Evolutionary conservation across 306 rosid genomes (phyloP).

Genomic region (Inga leiocalycina): DNA sequence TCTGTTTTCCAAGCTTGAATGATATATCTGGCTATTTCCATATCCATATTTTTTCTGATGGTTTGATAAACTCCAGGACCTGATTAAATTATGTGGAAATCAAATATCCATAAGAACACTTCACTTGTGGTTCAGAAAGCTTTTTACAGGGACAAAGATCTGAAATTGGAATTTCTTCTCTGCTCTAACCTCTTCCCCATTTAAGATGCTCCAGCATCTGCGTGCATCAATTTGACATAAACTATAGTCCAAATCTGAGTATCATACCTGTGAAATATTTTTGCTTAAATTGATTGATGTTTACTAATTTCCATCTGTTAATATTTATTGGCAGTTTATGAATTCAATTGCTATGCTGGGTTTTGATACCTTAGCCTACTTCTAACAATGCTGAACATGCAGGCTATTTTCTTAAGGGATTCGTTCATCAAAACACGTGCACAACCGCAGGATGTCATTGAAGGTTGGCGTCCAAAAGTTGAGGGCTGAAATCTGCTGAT

Average conservation of each 20-base stretch:
- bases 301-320: not conserved
- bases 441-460: slow-evolving; percentile 75
- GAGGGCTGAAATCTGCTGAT: slow-evolving; percentile 48
- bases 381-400: slow-evolving; percentile 40
- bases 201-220: not conserved
- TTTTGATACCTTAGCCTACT: slow-evolving; percentile 2
- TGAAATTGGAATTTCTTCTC: not conserved
- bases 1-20: not conserved
- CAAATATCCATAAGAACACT: not conserved
- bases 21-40: not conserved
- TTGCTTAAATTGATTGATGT: not conserved
- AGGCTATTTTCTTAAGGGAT: slow-evolving; percentile 77
- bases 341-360: not conserved
- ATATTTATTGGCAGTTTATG: slow-evolving; percentile 3
- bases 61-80: not conserved
- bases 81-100: slow-evolving; percentile 14
- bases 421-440: slow-evolving; percentile 82
- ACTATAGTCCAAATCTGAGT: slow-evolving; percentile 6
- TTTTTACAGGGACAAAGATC: not conserved
- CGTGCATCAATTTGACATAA: not conserved
- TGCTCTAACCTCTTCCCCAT: slow-evolving; percentile 9
- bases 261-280: not conserved
- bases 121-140: not conserved
- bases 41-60: not conserved
- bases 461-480: slow-evolving; percentile 97